Evolutionary conservation across 495 filamentous ascomycete genomes (phyloP).

Genomic region (Aspergillus heteromorphus): DNA sequence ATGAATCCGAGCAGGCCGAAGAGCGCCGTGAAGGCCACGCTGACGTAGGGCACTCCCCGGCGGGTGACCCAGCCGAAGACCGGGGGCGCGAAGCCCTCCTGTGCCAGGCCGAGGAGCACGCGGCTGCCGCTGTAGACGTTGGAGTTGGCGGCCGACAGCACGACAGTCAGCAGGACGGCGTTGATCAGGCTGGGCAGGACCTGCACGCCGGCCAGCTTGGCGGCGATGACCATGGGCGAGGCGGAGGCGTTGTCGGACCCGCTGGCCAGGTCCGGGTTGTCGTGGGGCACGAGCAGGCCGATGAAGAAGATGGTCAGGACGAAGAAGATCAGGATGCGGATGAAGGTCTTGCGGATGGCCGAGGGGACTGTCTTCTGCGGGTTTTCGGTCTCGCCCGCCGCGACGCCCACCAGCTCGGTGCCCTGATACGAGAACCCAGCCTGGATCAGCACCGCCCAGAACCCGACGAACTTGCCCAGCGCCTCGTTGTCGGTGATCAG

Average conservation of each 20-base stretch:
- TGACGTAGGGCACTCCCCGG: constrained; percentile 40
- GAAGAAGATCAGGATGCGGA: constrained; percentile 66
- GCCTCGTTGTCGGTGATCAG: constrained; percentile 57
- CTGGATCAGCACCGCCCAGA: constrained; percentile 2
- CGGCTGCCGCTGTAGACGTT: constrained; percentile 69
- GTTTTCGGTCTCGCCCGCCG: constrained; percentile 65
- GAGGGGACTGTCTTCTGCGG: constrained; percentile 57
- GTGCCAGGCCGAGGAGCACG: constrained; percentile 53
- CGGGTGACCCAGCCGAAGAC: constrained; percentile 42
- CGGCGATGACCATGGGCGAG: constrained; percentile 57
- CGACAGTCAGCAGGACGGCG: constrained; percentile 62
- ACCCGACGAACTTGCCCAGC: constrained; percentile 20
- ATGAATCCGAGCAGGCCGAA: constrained; percentile 40
- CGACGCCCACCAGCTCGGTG: constrained; percentile 48
- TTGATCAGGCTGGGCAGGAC: constrained; percentile 69
- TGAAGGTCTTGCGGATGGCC: constrained; percentile 65
- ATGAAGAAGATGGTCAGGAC: constrained; percentile 65
- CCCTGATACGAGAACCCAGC: constrained; percentile 1
- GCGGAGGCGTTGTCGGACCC: constrained; percentile 51
- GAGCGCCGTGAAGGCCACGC: constrained; percentile 37
- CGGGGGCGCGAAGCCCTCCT: constrained; percentile 50
- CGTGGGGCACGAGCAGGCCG: constrained; percentile 57
- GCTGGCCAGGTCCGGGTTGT: constrained; percentile 25
- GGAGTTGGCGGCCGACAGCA: constrained; percentile 64
- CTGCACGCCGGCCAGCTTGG: constrained; percentile 53